Percentiles rank a stretch among this genome's conserved stretches.
Evolutionary conservation across 2,329 filamentous ascomycete genomes (phyloP).

Genomic region (Cladophialophora carrionii): DNA sequence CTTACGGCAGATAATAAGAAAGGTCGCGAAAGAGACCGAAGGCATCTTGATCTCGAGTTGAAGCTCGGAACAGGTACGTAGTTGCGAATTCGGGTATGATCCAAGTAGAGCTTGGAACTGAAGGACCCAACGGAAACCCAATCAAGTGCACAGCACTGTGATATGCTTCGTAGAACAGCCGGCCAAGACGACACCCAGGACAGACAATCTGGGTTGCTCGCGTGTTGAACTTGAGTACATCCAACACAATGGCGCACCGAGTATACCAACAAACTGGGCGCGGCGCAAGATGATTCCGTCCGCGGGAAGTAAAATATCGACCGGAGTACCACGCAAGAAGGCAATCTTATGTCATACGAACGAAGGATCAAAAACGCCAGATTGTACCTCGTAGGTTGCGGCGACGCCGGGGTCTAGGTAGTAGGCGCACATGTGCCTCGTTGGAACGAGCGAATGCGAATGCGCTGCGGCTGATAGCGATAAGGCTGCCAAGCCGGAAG

Average conservation of each 20-base stretch:
- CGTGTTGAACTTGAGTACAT: neutral
- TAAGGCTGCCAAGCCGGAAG: conserved; percentile 20
- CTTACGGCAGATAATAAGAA: conserved; percentile 67
- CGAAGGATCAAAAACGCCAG: neutral
- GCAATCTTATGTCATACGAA: neutral
- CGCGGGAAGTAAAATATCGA: neutral
- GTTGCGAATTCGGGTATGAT: neutral
- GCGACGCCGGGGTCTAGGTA: conserved; percentile 14
- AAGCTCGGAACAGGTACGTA: neutral
- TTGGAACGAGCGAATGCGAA: conserved; percentile 6
- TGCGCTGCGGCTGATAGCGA: conserved; percentile 18
- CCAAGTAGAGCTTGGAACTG: neutral
- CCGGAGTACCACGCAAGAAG: neutral
- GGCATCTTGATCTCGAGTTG: conserved; percentile 33
- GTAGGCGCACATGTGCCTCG: conserved; percentile 11
- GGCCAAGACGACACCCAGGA: neutral
- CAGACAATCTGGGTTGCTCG: neutral
- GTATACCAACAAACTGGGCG: neutral
- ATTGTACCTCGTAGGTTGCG: conserved; percentile 23
- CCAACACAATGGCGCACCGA: neutral
- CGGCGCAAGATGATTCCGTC: neutral
- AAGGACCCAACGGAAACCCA: neutral
- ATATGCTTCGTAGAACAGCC: neutral
- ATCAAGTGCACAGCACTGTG: neutral
- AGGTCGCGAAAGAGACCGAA: conserved; percentile 75